Percentiles rank a stretch among this genome's conserved stretches.
These are phyloP conservation scores for Tulasnella sp. DNA, from an alignment of 768 basidiomycete genomes.

Conservation along the genomic window DNA sequence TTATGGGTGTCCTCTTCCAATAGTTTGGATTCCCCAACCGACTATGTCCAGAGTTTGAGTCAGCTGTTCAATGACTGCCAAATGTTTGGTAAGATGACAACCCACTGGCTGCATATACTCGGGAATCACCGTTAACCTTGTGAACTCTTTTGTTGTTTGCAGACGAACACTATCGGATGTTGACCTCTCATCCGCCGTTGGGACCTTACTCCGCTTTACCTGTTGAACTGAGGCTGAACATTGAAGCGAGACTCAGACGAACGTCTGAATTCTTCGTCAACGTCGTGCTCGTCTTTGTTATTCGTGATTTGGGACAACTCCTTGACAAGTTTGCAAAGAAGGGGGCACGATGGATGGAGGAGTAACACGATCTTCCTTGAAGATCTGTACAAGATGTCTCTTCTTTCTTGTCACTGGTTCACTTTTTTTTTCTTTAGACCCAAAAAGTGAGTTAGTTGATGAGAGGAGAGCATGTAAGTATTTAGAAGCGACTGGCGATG, in stretches of 20 bases:
- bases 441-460: too few relatives aligned
- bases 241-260: constrained; percentile 64
- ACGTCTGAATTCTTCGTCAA: constrained; percentile 86
- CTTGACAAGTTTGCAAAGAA: constrained; percentile 91
- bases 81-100: constrained; percentile 33
- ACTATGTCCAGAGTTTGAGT: constrained; percentile 64
- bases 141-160: background rate
- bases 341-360: constrained; percentile 83
- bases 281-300: constrained; percentile 79
- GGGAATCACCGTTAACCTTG: background rate
- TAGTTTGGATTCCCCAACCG: constrained; percentile 78
- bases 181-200: constrained; percentile 47
- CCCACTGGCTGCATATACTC: background rate
- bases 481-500: too few relatives aligned
- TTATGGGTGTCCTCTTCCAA: constrained; percentile 7
- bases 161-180: constrained; percentile 67
- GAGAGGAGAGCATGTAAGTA: too few relatives aligned
- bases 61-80: constrained; percentile 62
- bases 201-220: constrained; percentile 61
- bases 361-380: constrained; percentile 29
- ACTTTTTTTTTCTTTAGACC: too few relatives aligned
- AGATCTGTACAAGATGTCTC: too few relatives aligned
- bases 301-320: constrained; percentile 45
- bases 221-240: constrained; percentile 42
- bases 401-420: too few relatives aligned